Evolutionary conservation across 73 alveolate genomes (phyloP).

Genomic region (Blepharisma stoltei): DNA sequence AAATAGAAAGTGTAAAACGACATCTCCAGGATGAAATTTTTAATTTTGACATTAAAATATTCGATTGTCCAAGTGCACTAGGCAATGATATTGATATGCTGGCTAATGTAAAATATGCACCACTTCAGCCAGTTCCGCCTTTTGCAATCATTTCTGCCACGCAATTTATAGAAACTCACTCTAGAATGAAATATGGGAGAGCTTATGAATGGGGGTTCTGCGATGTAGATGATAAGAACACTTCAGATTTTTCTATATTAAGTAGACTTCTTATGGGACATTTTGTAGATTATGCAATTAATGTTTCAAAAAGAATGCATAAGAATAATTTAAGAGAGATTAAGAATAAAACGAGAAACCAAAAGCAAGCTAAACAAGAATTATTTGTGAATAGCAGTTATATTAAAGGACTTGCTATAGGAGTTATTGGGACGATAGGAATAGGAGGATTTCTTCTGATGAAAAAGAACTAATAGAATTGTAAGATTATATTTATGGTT

Average conservation of each 20-base stretch:
- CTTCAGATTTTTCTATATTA: conserved; percentile 11
- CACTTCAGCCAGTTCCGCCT: conserved; percentile 3
- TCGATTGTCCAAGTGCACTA: background rate
- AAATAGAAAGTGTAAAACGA: background rate
- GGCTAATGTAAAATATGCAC: background rate
- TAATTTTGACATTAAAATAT: background rate
- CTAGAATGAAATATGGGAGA: background rate
- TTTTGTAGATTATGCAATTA: background rate
- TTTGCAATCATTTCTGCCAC: conserved; percentile 5
- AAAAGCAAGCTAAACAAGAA: background rate
- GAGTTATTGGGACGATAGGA: no score
- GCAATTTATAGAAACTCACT: background rate
- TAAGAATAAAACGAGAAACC: background rate
- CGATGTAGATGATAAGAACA: background rate
- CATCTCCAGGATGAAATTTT: background rate
- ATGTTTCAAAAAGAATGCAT: background rate
- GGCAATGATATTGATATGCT: background rate
- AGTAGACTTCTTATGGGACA: background rate
- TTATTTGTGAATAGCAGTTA: no score
- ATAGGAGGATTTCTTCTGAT: no score
- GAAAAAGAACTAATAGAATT: no score
- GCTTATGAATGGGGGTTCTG: background rate
- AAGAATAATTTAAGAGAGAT: background rate
- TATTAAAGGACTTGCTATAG: no score
- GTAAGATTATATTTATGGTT: no score